A percentile compares a stretch with the other conserved stretches of the same genome.
Conservation (phyloP, 169 alveolate genomes). For the Besnoitia besnoiti region DNA sequence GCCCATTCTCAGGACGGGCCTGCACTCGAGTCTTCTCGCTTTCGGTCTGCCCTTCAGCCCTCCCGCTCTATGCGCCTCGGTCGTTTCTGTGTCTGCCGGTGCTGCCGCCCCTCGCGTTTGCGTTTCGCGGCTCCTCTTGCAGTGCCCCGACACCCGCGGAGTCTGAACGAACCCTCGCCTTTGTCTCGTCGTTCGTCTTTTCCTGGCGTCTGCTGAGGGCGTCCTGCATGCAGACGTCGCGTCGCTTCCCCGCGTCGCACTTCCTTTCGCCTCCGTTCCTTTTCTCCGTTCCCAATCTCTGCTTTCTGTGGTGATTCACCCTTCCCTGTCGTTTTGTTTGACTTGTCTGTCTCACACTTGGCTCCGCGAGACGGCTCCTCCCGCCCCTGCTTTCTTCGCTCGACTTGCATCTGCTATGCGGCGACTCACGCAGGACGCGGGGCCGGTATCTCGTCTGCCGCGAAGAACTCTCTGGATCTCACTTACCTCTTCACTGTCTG, state of each 20-base stretch:
- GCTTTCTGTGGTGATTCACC: background rate
- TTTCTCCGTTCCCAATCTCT: background rate
- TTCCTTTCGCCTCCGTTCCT: no score
- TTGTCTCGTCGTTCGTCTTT: no score
- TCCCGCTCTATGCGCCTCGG: background rate
- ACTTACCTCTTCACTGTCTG: constrained; percentile 11
- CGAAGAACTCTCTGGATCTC: background rate
- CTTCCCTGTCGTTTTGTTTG: no score
- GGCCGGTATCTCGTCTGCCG: background rate
- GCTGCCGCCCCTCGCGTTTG: background rate
- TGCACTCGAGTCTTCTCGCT: no score
- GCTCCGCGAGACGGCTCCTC: background rate
- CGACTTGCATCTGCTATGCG: background rate
- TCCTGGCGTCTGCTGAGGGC: no score
- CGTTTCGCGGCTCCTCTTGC: background rate
- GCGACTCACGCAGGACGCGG: background rate
- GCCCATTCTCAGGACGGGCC: no score
- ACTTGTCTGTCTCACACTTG: no score
- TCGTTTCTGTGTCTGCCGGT: background rate
- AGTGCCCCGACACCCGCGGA: no score
- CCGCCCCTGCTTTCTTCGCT: background rate
- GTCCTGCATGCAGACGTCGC: no score
- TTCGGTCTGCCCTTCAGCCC: no score
- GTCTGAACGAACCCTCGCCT: no score
- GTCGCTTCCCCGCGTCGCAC: no score